Conservation (phyloP, 441 rosid genomes). For the Macaranga tanarius region DNA sequence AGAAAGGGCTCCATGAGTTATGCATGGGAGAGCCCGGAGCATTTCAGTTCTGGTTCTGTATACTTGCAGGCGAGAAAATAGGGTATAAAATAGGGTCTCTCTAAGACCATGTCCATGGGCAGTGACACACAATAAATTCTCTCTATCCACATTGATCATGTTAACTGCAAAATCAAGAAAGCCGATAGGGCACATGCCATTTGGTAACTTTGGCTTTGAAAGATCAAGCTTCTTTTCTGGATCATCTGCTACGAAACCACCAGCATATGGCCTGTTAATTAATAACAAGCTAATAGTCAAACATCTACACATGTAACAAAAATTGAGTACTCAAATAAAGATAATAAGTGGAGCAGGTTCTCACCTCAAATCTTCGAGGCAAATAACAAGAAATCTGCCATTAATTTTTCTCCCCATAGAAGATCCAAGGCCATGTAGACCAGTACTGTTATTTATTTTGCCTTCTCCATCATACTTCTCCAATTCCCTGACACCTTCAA, state of each 20-base stretch:
- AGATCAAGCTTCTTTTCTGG: conserved; percentile 25
- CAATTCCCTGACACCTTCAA: conserved; percentile 23
- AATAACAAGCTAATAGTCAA: not conserved
- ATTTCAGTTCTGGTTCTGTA: conserved; percentile 23
- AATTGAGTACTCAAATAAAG: not conserved
- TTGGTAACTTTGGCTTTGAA: conserved; percentile 25
- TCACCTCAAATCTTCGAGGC: conserved; percentile 31
- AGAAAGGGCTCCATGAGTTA: conserved; percentile 34
- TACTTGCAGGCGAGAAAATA: conserved; percentile 28
- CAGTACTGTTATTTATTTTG: conserved; percentile 12
- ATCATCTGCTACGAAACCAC: conserved; percentile 25
- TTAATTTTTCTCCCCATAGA: conserved; percentile 28
- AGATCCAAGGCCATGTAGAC: conserved; percentile 33
- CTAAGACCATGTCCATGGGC: conserved; percentile 30
- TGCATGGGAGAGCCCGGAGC: conserved; percentile 32
- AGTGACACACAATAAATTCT: conserved; percentile 22
- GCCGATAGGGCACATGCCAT: conserved; percentile 27
- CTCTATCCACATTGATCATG: conserved; percentile 22
- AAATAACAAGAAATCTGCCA: conserved; percentile 32
- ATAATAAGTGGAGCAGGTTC: not conserved
- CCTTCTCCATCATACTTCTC: conserved; percentile 29
- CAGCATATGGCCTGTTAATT: conserved; percentile 30
- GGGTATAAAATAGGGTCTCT: conserved; percentile 32
- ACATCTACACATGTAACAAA: not conserved
- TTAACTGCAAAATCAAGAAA: conserved; percentile 33